Base-by-base conservation (phyloP, 192 early-diverging fungal species). In the Podila clonocystis region DNA sequence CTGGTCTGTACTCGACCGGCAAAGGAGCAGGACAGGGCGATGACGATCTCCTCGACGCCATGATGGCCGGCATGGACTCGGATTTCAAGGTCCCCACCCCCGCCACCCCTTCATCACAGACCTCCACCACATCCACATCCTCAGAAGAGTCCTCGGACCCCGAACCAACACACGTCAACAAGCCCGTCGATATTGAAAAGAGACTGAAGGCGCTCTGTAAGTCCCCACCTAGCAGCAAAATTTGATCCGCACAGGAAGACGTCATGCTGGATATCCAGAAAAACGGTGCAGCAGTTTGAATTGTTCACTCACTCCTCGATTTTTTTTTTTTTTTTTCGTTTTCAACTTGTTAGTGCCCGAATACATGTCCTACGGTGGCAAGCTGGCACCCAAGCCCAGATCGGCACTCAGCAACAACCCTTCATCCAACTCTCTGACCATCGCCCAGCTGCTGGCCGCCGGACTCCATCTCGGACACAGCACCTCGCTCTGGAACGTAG, bases 401-500 rank as follows among this genome's bases (percentile, higher is more conserved):
- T 79, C 75, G 1, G 67, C 75, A 63, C 29, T 68, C 36, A 49
- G 31, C 30, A 63, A 29, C 50, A 72, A 72, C 41, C 75, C 75
- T 19, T 62, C 68, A 8, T 68, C 75, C 61, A 71, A 72, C 50
- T 62, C 68, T 28, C 26, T 94, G 50, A 90, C 92, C 7, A 86
- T 94, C 58, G 87, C 90, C 34, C 82, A 86, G 45, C 85, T 95
- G 60, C 67, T 97, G 71, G 92, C 94, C 5, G 93, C 96, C 17
- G 93, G 93, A 62, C 85, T 96, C 69, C 97, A 99, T 83, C 80
- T 99, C 64, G 97, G 97, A 59, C 96, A 98, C 83, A 85, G 88
- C 11, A 88, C 87, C 29, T 87, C 87, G 28, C 78, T 87, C 45
- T 95, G 92, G 94, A 92, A 97, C 70, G 91, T 92, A 19, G 72